Percentiles rank a stretch among this genome's conserved stretches.
phyloP scores from a whole-genome alignment of 331 rosid species.

The Acacia pycnantha region DNA sequence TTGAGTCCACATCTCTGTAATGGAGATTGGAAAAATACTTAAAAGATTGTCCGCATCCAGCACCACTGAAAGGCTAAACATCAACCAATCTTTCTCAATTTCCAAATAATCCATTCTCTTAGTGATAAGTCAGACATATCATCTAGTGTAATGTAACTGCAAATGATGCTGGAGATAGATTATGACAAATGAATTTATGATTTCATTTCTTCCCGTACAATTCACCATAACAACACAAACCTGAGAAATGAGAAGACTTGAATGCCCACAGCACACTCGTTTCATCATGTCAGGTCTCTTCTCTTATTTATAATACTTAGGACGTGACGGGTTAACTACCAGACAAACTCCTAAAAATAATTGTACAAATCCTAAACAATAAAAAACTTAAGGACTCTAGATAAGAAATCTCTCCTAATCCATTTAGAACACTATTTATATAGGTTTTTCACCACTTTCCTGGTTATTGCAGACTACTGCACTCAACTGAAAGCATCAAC shows the following conservation, averaged over 20 bases:
- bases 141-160: background rate
- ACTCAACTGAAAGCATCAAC: background rate
- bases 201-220: background rate
- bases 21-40: background rate
- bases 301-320: background rate
- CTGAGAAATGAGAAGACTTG: background rate
- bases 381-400: background rate
- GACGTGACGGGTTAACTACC: background rate
- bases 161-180: background rate
- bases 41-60: background rate
- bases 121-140: background rate
- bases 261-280: background rate
- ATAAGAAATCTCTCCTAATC: background rate
- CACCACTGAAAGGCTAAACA: background rate
- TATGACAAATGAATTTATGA: background rate
- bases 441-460: background rate
- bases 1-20: background rate
- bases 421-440: background rate
- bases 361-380: background rate
- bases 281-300: background rate
- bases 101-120: background rate
- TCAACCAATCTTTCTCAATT: background rate
- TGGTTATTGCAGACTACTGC: background rate
- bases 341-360: background rate
- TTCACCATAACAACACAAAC: background rate